phyloP scores from a whole-genome alignment of 495 filamentous ascomycete genomes.

The Oleoguttula mirabilis region DNA sequence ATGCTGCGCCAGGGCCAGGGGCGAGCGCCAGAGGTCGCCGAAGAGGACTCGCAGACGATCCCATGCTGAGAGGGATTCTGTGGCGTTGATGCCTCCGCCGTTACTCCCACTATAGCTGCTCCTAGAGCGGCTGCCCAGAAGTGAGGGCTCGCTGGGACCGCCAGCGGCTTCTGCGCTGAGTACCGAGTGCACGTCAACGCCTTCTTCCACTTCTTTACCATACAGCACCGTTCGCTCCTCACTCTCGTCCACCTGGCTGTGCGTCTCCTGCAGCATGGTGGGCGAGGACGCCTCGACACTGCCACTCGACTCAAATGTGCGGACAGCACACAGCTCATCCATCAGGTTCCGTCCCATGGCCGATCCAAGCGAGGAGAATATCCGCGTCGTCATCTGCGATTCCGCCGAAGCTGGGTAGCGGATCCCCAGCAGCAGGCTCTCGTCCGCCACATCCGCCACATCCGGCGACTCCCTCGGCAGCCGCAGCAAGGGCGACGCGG shows the following conservation, averaged over 20 bases:
- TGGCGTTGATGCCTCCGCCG: neutral
- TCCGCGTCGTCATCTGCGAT: slow-evolving; percentile 5
- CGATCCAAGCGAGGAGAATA: slow-evolving; percentile 10
- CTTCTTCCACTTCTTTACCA: neutral
- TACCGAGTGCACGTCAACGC: neutral
- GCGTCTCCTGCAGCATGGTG: neutral
- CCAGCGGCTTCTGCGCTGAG: neutral
- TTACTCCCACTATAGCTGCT: neutral
- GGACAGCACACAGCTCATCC: slow-evolving; percentile 16
- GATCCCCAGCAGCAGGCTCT: slow-evolving; percentile 1
- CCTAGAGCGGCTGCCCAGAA: neutral
- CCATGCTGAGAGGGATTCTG: slow-evolving; percentile 1
- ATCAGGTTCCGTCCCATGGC: slow-evolving; percentile 15
- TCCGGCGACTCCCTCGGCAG: neutral
- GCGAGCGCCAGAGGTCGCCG: slow-evolving; percentile 11
- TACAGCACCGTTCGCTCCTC: too few relatives aligned
- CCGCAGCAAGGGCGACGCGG: slow-evolving; percentile 6
- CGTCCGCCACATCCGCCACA: neutral
- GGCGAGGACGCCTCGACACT: neutral
- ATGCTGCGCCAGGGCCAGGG: slow-evolving; percentile 11
- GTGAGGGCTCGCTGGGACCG: neutral
- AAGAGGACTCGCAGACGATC: slow-evolving; percentile 11
- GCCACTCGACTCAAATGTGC: neutral
- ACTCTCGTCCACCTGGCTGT: too few relatives aligned
- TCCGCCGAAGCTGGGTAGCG: slow-evolving; percentile 1